Base-by-base conservation (phyloP, 2,329 filamentous ascomycete species). In the Ploettnerulaceae sp. region DNA sequence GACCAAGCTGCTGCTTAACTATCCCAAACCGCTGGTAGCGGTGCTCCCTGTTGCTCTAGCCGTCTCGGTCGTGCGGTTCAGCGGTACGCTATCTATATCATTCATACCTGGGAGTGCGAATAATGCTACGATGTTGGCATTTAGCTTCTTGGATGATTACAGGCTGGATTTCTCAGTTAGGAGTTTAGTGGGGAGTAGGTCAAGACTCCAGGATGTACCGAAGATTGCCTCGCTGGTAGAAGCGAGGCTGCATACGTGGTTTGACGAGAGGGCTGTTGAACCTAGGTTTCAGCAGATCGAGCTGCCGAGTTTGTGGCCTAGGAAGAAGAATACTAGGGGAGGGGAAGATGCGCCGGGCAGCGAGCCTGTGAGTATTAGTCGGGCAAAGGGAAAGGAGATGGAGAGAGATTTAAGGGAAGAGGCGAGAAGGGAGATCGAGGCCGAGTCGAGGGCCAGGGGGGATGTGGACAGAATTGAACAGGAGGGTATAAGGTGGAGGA, bases 1-100 rank as follows among this genome's bases (percentile, higher is more conserved):
- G 71, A 98, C 93, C 3, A 95, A 93, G 59, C 72, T 98, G 52
- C 75, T 95, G 37, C 76, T 98, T 46, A 98, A 98, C 67, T 98
- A 95, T 64, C 93, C 93, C 0, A 94, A 90, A 63, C 87, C 87
- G 6, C 74, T 89, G 44, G 87, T 89, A 5, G 93, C 93, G 0
- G 84, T 96, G 6, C 73, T 98, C 1, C 93, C 93, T 2, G 90
- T 98, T 14, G 93, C 91, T 0, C 72, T 98, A 25, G 84, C 90
- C 0, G 90, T 98, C 9, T 93, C 85, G 12, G 86, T 98, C 12
- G 88, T 95, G 12, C 78, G 93, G 11, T 98, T 98, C 67, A 96
- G 89, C 37, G 93, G 93, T 32, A 98, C 93, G 0, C 71, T 98
- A 14, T 94, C 88, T 34, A 86, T 97, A 34, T 95, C 89, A 1